These are phyloP conservation scores for Psophocarpus tetragonolobus DNA, from an alignment of 306 rosid species.

Conservation along the genomic window DNA sequence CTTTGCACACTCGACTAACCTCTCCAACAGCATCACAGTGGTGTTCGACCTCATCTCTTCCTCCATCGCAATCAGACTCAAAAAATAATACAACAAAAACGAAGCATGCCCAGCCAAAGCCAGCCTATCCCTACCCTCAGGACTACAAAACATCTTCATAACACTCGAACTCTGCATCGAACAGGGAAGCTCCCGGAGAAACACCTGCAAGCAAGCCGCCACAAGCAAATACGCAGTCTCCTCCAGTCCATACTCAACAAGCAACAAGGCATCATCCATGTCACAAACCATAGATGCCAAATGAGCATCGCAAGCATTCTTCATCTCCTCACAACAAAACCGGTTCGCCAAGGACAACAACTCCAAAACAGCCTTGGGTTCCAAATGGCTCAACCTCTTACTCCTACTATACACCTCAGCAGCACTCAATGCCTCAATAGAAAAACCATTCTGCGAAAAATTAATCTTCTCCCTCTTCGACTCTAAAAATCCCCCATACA, in stretches of 20 bases:
- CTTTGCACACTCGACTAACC: conserved; percentile 69
- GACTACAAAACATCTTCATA: conserved; percentile 62
- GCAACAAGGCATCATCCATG: conserved; percentile 58
- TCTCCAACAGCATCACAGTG: conserved; percentile 83
- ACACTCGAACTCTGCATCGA: conserved; percentile 52
- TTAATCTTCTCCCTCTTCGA: conserved; percentile 69
- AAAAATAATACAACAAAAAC: conserved; percentile 68
- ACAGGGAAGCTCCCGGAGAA: conserved; percentile 74
- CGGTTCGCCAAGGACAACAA: conserved; percentile 62
- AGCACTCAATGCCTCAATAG: conserved; percentile 69
- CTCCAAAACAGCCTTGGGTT: conserved; percentile 59
- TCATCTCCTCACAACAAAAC: conserved; percentile 89
- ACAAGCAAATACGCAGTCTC: conserved; percentile 72
- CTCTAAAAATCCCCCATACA: conserved; percentile 75
- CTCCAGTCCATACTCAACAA: conserved; percentile 78
- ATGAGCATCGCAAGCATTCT: conserved; percentile 64
- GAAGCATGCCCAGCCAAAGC: conserved; percentile 63
- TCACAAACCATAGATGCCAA: conserved; percentile 72
- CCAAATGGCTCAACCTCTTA: conserved; percentile 47
- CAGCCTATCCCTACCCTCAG: conserved; percentile 72
- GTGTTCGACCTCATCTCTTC: conserved; percentile 80
- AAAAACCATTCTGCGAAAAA: conserved; percentile 63
- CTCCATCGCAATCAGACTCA: conserved; percentile 85
- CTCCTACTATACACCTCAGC: conserved; percentile 76
- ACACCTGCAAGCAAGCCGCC: conserved; percentile 88